A percentile compares a stretch with the other conserved stretches of the same genome.
Conservation (phyloP, 2,329 filamentous ascomycete species). For the Monascus ruber region DNA sequence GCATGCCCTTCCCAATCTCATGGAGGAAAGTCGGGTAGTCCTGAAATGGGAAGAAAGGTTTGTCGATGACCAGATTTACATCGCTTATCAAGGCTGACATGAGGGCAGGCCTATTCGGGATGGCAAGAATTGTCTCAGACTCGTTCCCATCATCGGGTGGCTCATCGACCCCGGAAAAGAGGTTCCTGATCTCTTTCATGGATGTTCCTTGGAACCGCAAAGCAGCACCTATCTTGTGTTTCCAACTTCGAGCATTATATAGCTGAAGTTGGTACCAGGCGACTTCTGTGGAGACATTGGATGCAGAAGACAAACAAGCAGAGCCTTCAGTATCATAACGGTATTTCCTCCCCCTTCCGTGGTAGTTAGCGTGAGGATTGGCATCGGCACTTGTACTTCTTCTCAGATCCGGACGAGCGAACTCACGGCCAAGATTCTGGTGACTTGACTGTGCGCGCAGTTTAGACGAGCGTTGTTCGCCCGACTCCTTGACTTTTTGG, state of each 20-base stretch:
- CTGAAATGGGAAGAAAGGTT: conserved; percentile 76
- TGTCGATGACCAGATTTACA: conserved; percentile 74
- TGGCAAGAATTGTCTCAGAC: conserved; percentile 70
- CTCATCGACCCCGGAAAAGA: conserved; percentile 75
- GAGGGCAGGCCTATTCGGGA: conserved; percentile 73
- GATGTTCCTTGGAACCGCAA: conserved; percentile 57
- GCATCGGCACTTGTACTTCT: conserved; percentile 49
- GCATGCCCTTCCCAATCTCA: conserved; percentile 92
- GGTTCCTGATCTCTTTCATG: conserved; percentile 66
- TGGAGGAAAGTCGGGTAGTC: conserved; percentile 78
- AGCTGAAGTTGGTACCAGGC: conserved; percentile 64
- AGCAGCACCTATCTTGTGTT: conserved; percentile 70
- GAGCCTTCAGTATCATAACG: conserved; percentile 72
- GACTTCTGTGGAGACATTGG: conserved; percentile 63
- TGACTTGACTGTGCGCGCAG: conserved; percentile 43
- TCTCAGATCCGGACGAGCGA: conserved; percentile 25
- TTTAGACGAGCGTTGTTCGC: conserved; percentile 40
- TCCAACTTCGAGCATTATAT: conserved; percentile 87
- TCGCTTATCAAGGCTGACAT: conserved; percentile 74
- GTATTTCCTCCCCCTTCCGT: conserved; percentile 28
- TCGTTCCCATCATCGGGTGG: conserved; percentile 72
- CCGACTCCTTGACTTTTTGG: conserved; percentile 67
- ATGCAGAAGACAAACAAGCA: conserved; percentile 57
- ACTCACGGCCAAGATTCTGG: conserved; percentile 31
- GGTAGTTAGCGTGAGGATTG: conserved; percentile 19